Base-by-base conservation (phyloP, 2,329 filamentous ascomycete genomes). In the Botrytis byssoidea region DNA sequence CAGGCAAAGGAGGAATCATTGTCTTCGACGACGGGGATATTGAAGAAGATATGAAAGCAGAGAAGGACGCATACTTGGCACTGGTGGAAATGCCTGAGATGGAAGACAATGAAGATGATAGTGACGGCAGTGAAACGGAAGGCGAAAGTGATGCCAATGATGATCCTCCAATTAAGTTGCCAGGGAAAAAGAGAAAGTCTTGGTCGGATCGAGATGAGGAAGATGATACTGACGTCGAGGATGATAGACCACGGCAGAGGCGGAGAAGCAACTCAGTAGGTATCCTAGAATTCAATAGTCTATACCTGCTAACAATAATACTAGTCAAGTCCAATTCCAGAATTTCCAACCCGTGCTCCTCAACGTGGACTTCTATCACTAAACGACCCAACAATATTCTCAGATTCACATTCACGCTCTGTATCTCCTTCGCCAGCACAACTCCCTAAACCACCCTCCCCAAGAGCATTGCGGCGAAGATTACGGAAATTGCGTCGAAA, bases 11-110 rank as follows among this genome's bases (percentile, higher is more conserved):
- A 29, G 96, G 96, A 0, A 92, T 99, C 60, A 89, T 99, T 75
- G 94, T 98, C 3, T 97, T 96, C 81, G 96, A 98, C 80, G 96
- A 98, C 80, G 96, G 95, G 1, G 96, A 99, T 81, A 95, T 99
- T 69, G 92, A 95, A 77, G 92, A 95, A 77, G 93, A 95, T 48
- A 84, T 99, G 48, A 83, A 83, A 20, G 84, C 85, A 1, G 94
- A 98, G 83, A 88, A 90, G 77, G 90, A 93, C 74, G 95, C 96
- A 57, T 98, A 97, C 80, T 88, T 93, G 76, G 91, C 92, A n/a
- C 84, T 98, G 70, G 86, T 93, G 64, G 92, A 94, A 75, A 98
- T 99, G 94, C 95, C 95, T 1, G 93, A 96, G 46, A 88, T 91
- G 42, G 90, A 89, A 18, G 88, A 91, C 40, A 86, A 89, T 70